Percentiles rank a stretch among this genome's conserved stretches.
Evolutionary conservation across 441 rosid genomes (phyloP).

Genomic region (Populus tomentosa): DNA sequence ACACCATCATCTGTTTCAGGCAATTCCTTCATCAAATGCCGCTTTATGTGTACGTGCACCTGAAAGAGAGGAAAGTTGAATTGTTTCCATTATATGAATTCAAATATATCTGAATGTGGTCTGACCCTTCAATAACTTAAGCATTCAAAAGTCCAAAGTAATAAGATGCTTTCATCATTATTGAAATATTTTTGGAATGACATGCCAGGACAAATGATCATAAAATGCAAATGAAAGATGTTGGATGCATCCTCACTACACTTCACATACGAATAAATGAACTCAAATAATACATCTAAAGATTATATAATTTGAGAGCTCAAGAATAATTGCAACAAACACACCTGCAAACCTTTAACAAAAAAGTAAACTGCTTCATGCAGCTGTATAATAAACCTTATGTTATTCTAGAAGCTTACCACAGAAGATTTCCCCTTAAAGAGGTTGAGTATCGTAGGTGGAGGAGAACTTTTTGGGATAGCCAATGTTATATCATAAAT

Average conservation of each 20-base stretch:
- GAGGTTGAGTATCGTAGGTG: conserved; percentile 85
- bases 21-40: conserved; percentile 79
- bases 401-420: conserved; percentile 49
- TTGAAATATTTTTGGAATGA: neutral
- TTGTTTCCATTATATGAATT: conserved; percentile 1
- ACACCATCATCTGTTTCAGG: conserved; percentile 86
- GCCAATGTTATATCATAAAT: conserved; percentile 87
- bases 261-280: neutral
- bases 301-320: neutral
- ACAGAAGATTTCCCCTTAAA: conserved; percentile 91
- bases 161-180: neutral
- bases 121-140: neutral
- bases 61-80: conserved; percentile 31
- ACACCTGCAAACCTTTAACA: neutral
- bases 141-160: neutral
- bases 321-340: neutral
- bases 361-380: conserved; percentile 5
- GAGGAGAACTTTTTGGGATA: conserved; percentile 76
- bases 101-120: neutral
- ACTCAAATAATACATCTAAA: neutral
- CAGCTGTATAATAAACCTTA: conserved; percentile 1
- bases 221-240: neutral
- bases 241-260: neutral
- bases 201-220: neutral
- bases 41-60: conserved; percentile 79